Evolutionary conservation across 2,329 filamentous ascomycete genomes (phyloP).

Genomic region (Xylaria sp.): DNA sequence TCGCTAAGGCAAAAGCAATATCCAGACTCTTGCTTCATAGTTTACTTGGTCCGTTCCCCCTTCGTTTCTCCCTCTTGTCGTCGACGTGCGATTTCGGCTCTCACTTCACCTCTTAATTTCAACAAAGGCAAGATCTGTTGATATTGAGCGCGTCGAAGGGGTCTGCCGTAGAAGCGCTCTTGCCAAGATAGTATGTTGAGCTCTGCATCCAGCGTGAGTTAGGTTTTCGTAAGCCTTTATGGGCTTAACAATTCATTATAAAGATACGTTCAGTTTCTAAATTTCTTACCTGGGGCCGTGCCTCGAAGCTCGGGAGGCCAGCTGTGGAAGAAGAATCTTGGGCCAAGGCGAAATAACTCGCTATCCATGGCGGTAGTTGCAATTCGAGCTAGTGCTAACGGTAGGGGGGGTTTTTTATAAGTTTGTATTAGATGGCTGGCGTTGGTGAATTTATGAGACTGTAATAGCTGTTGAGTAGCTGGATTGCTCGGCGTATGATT

Average conservation of each 20-base stretch:
- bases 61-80: too few relatives aligned
- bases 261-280: not conserved
- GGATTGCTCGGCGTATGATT: not conserved
- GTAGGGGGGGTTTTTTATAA: too few relatives aligned
- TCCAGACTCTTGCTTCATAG: too few relatives aligned
- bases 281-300: not conserved
- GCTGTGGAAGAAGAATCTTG: not conserved
- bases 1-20: too few relatives aligned
- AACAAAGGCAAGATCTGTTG: too few relatives aligned
- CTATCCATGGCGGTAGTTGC: not conserved
- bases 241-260: not conserved
- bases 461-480: not conserved
- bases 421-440: not conserved
- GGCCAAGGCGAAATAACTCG: not conserved
- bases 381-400: too few relatives aligned
- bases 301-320: not conserved
- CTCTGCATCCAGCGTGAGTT: not conserved
- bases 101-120: too few relatives aligned
- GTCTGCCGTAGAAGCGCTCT: not conserved
- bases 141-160: not conserved
- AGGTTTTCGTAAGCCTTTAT: not conserved
- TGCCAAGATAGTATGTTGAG: not conserved
- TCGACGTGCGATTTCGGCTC: too few relatives aligned
- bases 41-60: too few relatives aligned
- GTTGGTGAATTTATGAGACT: not conserved